These are phyloP conservation scores for Plantago coronopus DNA, from an alignment of 305 asterid genomes.

Conservation along the genomic window DNA sequence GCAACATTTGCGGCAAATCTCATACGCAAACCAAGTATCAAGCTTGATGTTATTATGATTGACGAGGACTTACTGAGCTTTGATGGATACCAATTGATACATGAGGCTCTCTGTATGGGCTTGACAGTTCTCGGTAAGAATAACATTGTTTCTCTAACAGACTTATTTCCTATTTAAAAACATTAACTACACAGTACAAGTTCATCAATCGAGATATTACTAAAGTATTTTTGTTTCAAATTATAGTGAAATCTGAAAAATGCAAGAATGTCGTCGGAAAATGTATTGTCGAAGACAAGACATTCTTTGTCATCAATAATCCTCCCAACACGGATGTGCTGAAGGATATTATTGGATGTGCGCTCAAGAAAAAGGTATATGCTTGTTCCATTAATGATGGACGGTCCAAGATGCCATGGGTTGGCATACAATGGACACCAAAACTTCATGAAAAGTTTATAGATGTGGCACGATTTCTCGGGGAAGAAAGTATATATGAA, in stretches of 20 bases:
- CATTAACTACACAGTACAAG: too few species aligned
- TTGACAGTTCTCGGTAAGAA: background rate
- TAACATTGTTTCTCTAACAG: background rate
- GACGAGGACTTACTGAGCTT: background rate
- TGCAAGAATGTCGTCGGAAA: background rate
- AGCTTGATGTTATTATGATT: background rate
- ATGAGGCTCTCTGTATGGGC: background rate
- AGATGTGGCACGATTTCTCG: slow-evolving; percentile 28
- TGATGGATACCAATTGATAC: background rate
- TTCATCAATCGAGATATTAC: background rate
- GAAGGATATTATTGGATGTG: background rate
- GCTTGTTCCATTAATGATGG: background rate
- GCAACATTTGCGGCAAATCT: background rate
- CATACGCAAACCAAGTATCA: background rate
- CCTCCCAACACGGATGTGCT: background rate
- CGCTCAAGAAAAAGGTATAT: background rate
- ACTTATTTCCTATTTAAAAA: background rate
- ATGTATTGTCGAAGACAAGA: background rate
- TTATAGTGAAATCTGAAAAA: background rate
- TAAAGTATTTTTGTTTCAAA: too few species aligned
- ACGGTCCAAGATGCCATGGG: background rate
- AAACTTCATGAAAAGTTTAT: slow-evolving; percentile 38
- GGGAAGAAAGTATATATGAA: slow-evolving; percentile 36
- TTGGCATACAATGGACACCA: slow-evolving; percentile 32
- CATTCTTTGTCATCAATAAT: background rate